Conservation (phyloP, 768 basidiomycete genomes). For the Kwoniella europaea region DNA sequence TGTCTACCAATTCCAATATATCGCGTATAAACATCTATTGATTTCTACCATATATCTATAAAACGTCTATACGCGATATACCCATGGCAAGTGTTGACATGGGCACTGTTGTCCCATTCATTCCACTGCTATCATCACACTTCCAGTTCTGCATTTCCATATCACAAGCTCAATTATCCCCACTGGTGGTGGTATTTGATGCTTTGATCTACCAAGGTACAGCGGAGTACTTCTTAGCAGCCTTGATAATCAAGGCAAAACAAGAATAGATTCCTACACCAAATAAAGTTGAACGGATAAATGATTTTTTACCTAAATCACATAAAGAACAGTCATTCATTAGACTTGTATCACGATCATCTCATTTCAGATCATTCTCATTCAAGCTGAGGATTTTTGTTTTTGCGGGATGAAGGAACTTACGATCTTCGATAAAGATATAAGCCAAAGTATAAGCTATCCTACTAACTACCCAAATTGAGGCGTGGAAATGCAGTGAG, state of each 20-base stretch:
- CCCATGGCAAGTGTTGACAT: too few relatives aligned
- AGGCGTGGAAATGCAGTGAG: slow-evolving; percentile 30
- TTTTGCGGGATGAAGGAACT: slow-evolving; percentile 3
- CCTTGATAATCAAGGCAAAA: slow-evolving; percentile 30
- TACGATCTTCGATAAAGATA: slow-evolving; percentile 39
- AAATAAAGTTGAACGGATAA: slow-evolving; percentile 24
- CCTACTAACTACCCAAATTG: slow-evolving; percentile 26
- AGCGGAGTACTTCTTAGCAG: slow-evolving; percentile 17
- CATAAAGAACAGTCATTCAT: too few relatives aligned
- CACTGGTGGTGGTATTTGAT: neutral
- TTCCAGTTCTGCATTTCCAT: too few relatives aligned
- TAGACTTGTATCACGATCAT: neutral
- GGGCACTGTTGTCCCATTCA: neutral
- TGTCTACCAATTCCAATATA: neutral
- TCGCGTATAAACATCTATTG: neutral
- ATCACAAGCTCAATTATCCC: too few relatives aligned
- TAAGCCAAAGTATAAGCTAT: slow-evolving; percentile 40
- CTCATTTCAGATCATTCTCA: neutral
- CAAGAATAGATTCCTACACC: slow-evolving; percentile 21
- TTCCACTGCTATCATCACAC: neutral
- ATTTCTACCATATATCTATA: too few relatives aligned
- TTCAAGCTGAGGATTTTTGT: neutral
- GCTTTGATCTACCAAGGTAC: slow-evolving; percentile 16
- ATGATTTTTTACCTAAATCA: slow-evolving; percentile 13
- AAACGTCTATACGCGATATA: too few relatives aligned